phyloP scores from a whole-genome alignment of 1,139 yeast species.

The Ashbya aceris region DNA sequence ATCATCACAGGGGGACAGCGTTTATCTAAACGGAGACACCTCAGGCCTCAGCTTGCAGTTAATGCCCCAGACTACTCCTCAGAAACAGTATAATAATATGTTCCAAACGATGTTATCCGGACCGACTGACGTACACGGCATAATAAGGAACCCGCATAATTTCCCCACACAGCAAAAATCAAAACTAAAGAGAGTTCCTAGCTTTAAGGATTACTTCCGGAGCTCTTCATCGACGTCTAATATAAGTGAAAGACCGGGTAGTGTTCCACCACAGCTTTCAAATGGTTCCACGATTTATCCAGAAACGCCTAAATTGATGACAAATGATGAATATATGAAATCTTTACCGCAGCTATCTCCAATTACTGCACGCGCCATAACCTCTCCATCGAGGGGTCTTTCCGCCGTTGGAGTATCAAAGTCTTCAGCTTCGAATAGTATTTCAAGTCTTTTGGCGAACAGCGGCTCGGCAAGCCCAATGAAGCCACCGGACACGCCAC shows the following conservation, averaged over 20 bases:
- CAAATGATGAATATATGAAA: background rate
- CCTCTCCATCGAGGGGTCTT: constrained; percentile 6
- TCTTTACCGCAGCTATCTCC: constrained; percentile 9
- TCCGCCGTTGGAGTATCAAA: constrained; percentile 6
- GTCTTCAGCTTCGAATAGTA: constrained; percentile 2
- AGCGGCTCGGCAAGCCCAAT: constrained; percentile 4
- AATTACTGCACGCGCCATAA: constrained; percentile 6
- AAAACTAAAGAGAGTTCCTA: constrained; percentile 15
- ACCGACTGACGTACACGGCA: constrained; percentile 4
- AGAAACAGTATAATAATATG: constrained; percentile 12
- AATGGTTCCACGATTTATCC: constrained; percentile 13
- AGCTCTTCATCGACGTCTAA: constrained; percentile 7
- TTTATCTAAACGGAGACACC: constrained; percentile 21
- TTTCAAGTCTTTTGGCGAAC: background rate
- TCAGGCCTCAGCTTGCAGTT: constrained; percentile 16
- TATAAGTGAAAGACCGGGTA: background rate
- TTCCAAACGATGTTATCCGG: constrained; percentile 17
- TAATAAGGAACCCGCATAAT: constrained; percentile 3
- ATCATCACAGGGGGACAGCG: constrained; percentile 12
- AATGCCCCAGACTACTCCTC: constrained; percentile 12
- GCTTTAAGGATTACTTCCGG: constrained; percentile 15
- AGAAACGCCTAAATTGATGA: constrained; percentile 13
- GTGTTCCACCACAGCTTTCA: constrained; percentile 4
- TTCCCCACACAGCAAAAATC: constrained; percentile 16
- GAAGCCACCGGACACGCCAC: background rate